Base-by-base conservation (phyloP, 495 filamentous ascomycete species). In the Xylaria longipes region DNA sequence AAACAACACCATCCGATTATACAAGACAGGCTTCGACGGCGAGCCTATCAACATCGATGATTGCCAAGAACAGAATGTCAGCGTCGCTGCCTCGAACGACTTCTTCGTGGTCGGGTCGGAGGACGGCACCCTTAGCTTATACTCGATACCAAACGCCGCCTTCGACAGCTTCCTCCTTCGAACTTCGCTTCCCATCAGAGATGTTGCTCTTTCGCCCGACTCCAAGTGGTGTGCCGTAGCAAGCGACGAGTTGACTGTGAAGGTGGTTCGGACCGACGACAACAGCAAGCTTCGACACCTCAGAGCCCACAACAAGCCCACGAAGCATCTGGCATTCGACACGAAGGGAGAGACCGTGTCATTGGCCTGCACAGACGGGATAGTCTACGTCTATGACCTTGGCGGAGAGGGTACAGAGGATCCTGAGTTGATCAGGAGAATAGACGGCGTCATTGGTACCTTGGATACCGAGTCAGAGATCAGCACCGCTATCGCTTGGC, bases 201-300 rank as follows among this genome's bases (percentile, higher is more conserved):
- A 97, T 76, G 86, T 99, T 70, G 91, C 91, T 1, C 82, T 98
- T 20, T 95, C 94, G 5, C 90, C 89, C 8, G 94, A 99, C 80
- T 87, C 88, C 0, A 88, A 91, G 76, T 98, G 94, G 97, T 91
- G 88, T 61, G 96, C 96, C 46, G 93, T 98, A n/a, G 93, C 97
- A 39, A 97, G 95, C 87, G 97, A 99, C 82, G 96, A 99, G 77
- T 85, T 97, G 43, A 91, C 90, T 1, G 93, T 98, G 45, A 97
- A 95, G 76, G 85, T 99, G 46, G 93, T 98, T 69, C 92, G 90
- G 74, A 88, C 91, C 37, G 84, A 91, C 56, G 93, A 97, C 77
- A 95, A 90, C 82, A 90, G 81, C 43, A 87, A 90, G 61, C 80
- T 95, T 43, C 86, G 92, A 71, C 91, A 90, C 72, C 88, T 99